Percentiles rank a stretch among this genome's conserved stretches.
Evolutionary conservation across 2,329 filamentous ascomycete genomes (phyloP).

Genomic region (Aspergillus fructus): DNA sequence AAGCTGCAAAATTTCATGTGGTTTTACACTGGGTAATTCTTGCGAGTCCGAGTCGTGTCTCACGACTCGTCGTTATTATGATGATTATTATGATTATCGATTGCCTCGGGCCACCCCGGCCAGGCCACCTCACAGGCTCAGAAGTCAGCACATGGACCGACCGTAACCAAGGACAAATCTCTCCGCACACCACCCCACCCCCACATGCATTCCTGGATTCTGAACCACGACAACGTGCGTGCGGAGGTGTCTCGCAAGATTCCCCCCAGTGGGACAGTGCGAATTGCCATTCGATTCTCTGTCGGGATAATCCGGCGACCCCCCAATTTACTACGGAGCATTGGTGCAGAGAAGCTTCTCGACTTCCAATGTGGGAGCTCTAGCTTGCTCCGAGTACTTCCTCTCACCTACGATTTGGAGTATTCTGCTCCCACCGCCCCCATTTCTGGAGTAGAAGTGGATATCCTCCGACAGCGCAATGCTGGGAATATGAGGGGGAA

Average conservation of each 20-base stretch:
- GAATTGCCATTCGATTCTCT: not conserved
- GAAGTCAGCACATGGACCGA: not conserved
- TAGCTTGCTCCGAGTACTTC: not conserved
- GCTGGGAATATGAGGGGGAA: not conserved
- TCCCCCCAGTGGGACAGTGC: not conserved
- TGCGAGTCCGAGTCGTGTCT: too few species aligned
- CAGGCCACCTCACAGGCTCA: not conserved
- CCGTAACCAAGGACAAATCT: not conserved
- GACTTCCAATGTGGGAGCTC: not conserved
- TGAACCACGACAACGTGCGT: not conserved
- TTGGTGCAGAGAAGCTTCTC: not conserved
- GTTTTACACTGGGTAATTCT: too few species aligned
- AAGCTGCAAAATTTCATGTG: not conserved
- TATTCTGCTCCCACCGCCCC: too few species aligned
- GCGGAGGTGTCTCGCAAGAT: not conserved
- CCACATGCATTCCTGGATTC: not conserved
- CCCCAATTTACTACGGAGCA: not conserved
- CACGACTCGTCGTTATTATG: too few species aligned
- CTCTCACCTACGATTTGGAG: too few species aligned
- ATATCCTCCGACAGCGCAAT: not conserved
- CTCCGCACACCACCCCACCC: not conserved
- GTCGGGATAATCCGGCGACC: not conserved
- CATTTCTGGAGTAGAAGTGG: too few species aligned
- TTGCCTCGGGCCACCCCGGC: not conserved
- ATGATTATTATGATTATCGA: too few species aligned